Evolutionary conservation across 306 rosid species (phyloP).

Genomic region (Elaeagnus macrophylla): DNA sequence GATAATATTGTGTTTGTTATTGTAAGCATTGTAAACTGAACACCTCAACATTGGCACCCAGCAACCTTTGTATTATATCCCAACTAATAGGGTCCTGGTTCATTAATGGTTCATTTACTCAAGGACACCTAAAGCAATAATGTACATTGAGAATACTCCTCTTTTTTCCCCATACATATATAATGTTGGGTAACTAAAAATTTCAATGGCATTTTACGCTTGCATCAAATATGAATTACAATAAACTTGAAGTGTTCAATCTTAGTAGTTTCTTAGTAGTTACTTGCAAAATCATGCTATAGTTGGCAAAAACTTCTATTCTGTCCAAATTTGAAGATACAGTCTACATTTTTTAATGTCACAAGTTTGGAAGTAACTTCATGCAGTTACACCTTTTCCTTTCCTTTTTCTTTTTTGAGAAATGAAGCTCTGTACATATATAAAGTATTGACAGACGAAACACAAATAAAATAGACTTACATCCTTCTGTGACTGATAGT

Average conservation of each 20-base stretch:
- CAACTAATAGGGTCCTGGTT: background rate
- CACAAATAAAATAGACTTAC: slow-evolving; percentile 28
- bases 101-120: background rate
- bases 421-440: slow-evolving; percentile 9
- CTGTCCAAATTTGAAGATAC: too few species aligned
- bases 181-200: background rate
- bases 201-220: background rate
- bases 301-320: too few species aligned
- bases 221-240: too few species aligned
- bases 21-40: slow-evolving; percentile 7
- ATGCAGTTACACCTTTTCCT: background rate
- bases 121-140: too few species aligned
- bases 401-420: slow-evolving; percentile 19
- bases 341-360: too few species aligned
- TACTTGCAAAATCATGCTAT: too few species aligned
- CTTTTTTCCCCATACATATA: background rate
- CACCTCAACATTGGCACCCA: background rate
- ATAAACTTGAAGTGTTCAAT: too few species aligned
- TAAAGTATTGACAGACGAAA: slow-evolving; percentile 10
- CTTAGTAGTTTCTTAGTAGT: too few species aligned
- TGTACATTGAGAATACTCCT: too few species aligned
- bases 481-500: slow-evolving; percentile 94
- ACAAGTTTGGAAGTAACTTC: background rate
- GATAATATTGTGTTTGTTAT: slow-evolving; percentile 23
- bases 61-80: background rate